A percentile compares a stretch with the other conserved stretches of the same genome.
Conservation (phyloP, 352 stramenopile genomes). For the Phytopythium sindhum region DNA sequence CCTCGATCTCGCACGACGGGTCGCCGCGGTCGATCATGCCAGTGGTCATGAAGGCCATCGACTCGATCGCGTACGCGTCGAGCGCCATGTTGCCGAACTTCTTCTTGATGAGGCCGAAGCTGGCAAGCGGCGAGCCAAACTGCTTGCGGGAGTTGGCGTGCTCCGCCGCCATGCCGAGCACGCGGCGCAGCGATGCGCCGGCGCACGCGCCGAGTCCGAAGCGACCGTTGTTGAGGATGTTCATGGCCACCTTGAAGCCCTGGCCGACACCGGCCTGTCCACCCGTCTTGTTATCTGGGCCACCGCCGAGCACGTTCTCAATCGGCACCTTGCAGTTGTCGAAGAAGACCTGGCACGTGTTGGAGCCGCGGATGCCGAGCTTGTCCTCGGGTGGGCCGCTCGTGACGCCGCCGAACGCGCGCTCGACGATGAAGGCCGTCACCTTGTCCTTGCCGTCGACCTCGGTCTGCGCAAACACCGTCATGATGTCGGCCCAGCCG, state of each 20-base stretch:
- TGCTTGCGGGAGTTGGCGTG: slow-evolving; percentile 81
- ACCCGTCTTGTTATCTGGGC: slow-evolving; percentile 66
- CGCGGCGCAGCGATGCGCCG: slow-evolving; percentile 62
- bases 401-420: slow-evolving; percentile 88
- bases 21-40: slow-evolving; percentile 87
- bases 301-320: slow-evolving; percentile 87
- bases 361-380: slow-evolving; percentile 96
- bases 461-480: slow-evolving; percentile 96
- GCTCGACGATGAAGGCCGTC: slow-evolving; percentile 97
- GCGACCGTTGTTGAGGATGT: slow-evolving; percentile 93
- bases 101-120: slow-evolving; percentile 86
- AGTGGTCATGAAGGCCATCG: slow-evolving; percentile 89
- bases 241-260: slow-evolving; percentile 92
- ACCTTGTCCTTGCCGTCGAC: slow-evolving; percentile 97
- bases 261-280: slow-evolving; percentile 75
- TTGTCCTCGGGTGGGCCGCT: slow-evolving; percentile 95
- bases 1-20: slow-evolving; percentile 84
- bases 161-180: slow-evolving; percentile 62
- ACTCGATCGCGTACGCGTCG: slow-evolving; percentile 84
- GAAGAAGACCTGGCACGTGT: slow-evolving; percentile 95
- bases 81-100: slow-evolving; percentile 84
- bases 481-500: slow-evolving; percentile 94
- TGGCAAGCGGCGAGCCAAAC: slow-evolving; percentile 69
- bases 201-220: slow-evolving; percentile 80
- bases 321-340: slow-evolving; percentile 94